These are phyloP conservation scores for Auriscalpium microsporum DNA, from an alignment of 768 basidiomycete genomes.

Conservation along the genomic window DNA sequence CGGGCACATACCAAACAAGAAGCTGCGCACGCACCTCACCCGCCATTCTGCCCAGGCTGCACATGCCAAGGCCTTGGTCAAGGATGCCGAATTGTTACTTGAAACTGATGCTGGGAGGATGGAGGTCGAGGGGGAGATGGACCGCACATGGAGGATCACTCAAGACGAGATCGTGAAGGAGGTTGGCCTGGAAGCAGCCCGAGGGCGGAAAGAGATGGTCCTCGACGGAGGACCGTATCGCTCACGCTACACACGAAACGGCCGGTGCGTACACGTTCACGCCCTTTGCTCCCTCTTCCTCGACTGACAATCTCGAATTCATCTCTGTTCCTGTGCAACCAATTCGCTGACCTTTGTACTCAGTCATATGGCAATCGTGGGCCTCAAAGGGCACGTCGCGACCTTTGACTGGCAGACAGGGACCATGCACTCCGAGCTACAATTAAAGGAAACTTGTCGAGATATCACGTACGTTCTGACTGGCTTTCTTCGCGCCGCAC, in stretches of 20 bases:
- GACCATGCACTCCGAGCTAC: constrained; percentile 76
- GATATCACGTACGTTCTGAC: constrained; percentile 71
- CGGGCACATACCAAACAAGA: constrained; percentile 63
- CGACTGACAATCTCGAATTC: neutral
- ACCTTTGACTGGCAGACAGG: constrained; percentile 93
- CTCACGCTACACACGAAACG: constrained; percentile 83
- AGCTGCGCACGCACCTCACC: constrained; percentile 61
- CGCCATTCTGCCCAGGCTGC: constrained; percentile 55
- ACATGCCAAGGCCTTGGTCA: constrained; percentile 47
- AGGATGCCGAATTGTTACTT: constrained; percentile 68
- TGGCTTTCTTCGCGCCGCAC: no score
- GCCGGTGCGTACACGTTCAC: constrained; percentile 49
- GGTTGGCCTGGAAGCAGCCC: constrained; percentile 67
- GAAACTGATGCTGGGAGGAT: constrained; percentile 65
- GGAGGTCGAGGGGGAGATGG: constrained; percentile 70
- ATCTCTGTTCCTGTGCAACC: neutral
- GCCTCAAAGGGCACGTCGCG: constrained; percentile 76
- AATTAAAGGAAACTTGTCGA: constrained; percentile 81
- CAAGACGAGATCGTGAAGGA: constrained; percentile 68
- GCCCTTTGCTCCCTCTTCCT: neutral
- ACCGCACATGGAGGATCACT: constrained; percentile 80
- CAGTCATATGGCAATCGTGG: constrained; percentile 83
- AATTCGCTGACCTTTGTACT: neutral
- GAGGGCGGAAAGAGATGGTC: constrained; percentile 67
- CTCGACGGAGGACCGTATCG: constrained; percentile 83